Evolutionary conservation across 2,329 filamentous ascomycete genomes (phyloP).

Genomic region (Arthrobotrys iridis): DNA sequence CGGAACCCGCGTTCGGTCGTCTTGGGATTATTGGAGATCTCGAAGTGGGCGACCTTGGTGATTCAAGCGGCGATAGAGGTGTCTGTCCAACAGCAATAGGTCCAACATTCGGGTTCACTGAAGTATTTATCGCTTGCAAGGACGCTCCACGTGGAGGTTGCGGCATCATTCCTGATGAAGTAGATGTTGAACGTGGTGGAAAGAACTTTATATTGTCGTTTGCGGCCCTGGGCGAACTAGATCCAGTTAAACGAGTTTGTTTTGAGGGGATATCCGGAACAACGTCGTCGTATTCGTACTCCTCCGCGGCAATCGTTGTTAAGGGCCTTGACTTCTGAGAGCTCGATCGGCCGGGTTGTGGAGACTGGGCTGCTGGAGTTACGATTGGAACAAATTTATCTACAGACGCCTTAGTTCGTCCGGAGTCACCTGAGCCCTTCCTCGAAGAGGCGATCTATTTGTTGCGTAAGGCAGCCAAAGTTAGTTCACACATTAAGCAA

Average conservation of each 20-base stretch:
- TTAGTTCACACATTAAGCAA: conserved; percentile 34
- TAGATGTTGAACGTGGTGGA: conserved; percentile 48
- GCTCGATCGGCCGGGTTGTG: conserved; percentile 21
- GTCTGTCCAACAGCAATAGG: conserved; percentile 24
- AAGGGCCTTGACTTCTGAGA: conserved; percentile 43
- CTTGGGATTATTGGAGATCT: conserved; percentile 38
- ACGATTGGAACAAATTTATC: conserved; percentile 47
- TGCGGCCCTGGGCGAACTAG: conserved; percentile 22
- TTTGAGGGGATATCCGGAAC: conserved; percentile 52
- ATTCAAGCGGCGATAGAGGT: conserved; percentile 46
- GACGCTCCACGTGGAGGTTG: conserved; percentile 47
- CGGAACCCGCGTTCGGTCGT: conserved; percentile 33
- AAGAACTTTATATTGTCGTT: conserved; percentile 50
- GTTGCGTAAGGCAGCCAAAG: conserved; percentile 29
- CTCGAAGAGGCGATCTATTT: conserved; percentile 51
- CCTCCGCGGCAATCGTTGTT: conserved; percentile 44
- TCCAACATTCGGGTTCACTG: neutral
- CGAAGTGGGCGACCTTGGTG: conserved; percentile 25
- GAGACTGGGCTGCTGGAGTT: conserved; percentile 14
- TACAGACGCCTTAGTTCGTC: conserved; percentile 18
- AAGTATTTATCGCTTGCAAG: conserved; percentile 49
- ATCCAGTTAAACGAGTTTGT: conserved; percentile 11
- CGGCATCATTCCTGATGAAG: conserved; percentile 37
- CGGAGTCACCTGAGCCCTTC: conserved; percentile 49
- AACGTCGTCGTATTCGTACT: conserved; percentile 41